These are phyloP conservation scores for Butyriboletus appendiculatus DNA, from an alignment of 1,284 basidiomycete genomes.

Conservation along the genomic window DNA sequence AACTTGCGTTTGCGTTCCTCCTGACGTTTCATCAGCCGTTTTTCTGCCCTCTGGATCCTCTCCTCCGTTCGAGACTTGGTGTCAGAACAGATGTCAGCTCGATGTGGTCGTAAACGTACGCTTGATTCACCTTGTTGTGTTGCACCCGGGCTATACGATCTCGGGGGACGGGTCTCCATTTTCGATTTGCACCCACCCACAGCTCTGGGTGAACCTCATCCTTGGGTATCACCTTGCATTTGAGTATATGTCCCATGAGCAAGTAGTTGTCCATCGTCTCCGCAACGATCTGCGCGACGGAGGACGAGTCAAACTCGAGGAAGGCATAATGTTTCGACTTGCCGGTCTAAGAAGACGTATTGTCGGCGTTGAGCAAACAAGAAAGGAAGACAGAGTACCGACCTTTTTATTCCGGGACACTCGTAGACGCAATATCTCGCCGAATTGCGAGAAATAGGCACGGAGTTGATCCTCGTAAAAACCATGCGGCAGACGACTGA, in stretches of 20 bases:
- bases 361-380: background rate
- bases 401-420: slow-evolving; percentile 95
- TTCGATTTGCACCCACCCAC: slow-evolving; percentile 97
- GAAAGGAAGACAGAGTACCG: background rate
- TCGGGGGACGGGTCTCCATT: slow-evolving; percentile 79
- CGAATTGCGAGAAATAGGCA: slow-evolving; percentile 95
- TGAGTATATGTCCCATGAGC: slow-evolving; percentile 90
- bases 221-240: slow-evolving; percentile 84
- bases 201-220: slow-evolving; percentile 91
- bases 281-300: slow-evolving; percentile 93
- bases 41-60: slow-evolving; percentile 67
- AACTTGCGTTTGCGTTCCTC: slow-evolving; percentile 79
- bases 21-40: slow-evolving; percentile 79
- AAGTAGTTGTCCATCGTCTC: slow-evolving; percentile 99
- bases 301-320: slow-evolving; percentile 89
- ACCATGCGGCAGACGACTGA: slow-evolving; percentile 93
- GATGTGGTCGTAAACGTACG: background rate
- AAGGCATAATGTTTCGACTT: slow-evolving; percentile 97
- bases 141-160: slow-evolving; percentile 72
- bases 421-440: slow-evolving; percentile 85
- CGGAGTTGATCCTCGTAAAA: slow-evolving; percentile 96
- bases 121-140: slow-evolving; percentile 74
- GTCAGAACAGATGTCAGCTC: background rate
- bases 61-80: slow-evolving; percentile 73
- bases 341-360: slow-evolving; percentile 67